Conservation (phyloP, 345 rosid genomes). For the Pistacia integerrima region DNA sequence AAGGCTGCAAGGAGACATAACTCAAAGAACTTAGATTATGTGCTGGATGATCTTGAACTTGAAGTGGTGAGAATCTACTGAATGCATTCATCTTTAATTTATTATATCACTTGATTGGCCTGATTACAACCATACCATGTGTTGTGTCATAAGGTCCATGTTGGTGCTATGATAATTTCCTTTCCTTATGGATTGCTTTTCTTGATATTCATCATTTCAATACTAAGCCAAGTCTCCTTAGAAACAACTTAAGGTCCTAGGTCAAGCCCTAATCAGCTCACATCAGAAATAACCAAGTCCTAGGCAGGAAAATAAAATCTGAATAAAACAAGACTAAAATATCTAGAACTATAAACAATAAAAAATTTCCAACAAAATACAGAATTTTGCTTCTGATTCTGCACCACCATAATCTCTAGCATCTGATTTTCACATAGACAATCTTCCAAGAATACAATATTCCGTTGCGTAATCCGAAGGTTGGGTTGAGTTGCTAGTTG, state of each 20-base stretch:
- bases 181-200: not conserved
- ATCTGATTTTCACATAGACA: not conserved
- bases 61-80: constrained; percentile 52
- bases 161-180: not conserved
- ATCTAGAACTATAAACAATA: too few relatives aligned
- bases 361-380: too few relatives aligned
- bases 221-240: too few relatives aligned
- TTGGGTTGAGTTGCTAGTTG: not conserved
- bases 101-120: constrained; percentile 5
- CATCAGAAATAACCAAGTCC: too few relatives aligned
- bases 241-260: too few relatives aligned
- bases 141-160: not conserved
- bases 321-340: too few relatives aligned
- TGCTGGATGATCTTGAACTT: constrained; percentile 41
- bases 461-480: not conserved
- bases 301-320: not conserved
- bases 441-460: not conserved
- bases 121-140: constrained; percentile 9
- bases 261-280: too few relatives aligned
- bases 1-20: constrained; percentile 40
- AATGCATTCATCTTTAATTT: constrained; percentile 15
- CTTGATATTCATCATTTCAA: not conserved
- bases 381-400: too few relatives aligned
- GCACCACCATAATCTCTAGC: not conserved
- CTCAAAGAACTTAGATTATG: constrained; percentile 27